Conservation (phyloP, 2,329 filamentous ascomycete genomes). For the Sporothrix humicola region DNA sequence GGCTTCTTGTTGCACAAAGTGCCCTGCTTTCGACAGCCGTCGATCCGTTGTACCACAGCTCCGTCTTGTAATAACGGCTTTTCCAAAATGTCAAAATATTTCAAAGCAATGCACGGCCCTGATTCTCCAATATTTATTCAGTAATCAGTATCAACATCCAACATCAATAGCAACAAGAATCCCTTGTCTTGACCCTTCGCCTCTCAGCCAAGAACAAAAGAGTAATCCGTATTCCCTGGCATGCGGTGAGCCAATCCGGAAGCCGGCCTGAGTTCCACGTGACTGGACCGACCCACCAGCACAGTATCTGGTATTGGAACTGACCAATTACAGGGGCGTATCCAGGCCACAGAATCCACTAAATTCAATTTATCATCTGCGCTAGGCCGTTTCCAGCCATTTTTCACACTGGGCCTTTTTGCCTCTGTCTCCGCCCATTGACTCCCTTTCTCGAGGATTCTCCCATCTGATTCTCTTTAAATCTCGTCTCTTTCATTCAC, state of each 20-base stretch:
- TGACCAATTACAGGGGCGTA: neutral
- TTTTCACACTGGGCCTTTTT: conserved; percentile 4
- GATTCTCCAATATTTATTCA: too few relatives aligned
- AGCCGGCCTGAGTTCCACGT: conserved; percentile 1
- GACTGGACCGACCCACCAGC: neutral
- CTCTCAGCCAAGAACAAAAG: neutral
- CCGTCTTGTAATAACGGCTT: neutral
- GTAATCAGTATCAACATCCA: too few relatives aligned
- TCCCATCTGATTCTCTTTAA: neutral
- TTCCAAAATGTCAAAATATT: neutral
- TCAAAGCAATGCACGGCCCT: too few relatives aligned
- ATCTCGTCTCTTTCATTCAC: conserved; percentile 8
- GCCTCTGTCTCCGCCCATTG: conserved; percentile 12
- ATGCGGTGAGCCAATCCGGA: conserved; percentile 20
- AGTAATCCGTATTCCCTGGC: neutral
- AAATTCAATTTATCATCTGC: neutral
- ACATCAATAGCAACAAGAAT: neutral
- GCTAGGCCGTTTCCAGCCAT: conserved; percentile 14
- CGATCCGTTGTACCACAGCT: neutral
- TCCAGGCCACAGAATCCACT: neutral
- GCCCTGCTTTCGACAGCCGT: neutral
- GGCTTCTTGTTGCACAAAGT: neutral
- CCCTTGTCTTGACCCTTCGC: neutral
- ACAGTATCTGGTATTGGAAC: conserved; percentile 9
- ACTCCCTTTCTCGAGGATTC: neutral